Conservation (phyloP, 768 basidiomycete genomes). For the Thelephora aurantiotincta region DNA sequence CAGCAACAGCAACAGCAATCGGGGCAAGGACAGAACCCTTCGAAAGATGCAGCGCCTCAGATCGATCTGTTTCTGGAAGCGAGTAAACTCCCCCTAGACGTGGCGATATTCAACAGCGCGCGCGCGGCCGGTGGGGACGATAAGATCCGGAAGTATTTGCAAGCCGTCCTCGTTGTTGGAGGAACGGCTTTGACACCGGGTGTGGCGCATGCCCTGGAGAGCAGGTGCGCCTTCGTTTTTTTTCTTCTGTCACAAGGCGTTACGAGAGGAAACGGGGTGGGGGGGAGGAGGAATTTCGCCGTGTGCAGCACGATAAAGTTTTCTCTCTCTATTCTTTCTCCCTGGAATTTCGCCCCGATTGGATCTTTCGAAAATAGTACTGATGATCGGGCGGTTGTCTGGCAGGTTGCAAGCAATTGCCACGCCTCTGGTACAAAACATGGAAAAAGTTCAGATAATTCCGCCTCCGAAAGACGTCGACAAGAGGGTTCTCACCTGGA, state of each 20-base stretch:
- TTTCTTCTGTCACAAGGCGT: background rate
- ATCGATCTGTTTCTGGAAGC: slow-evolving; percentile 80
- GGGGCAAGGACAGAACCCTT: background rate
- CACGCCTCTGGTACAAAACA: slow-evolving; percentile 65
- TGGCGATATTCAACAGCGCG: slow-evolving; percentile 85
- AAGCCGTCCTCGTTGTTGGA: slow-evolving; percentile 78
- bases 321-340: background rate
- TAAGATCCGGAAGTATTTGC: slow-evolving; percentile 78
- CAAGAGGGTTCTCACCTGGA: slow-evolving; percentile 84
- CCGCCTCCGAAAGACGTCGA: slow-evolving; percentile 92
- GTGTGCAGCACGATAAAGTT: too few relatives aligned
- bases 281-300: too few relatives aligned
- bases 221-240: slow-evolving; percentile 40
- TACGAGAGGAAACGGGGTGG: background rate
- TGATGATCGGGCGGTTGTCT: background rate
- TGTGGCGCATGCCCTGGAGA: slow-evolving; percentile 76
- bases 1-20: slow-evolving; percentile 1
- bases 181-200: slow-evolving; percentile 73
- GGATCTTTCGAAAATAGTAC: background rate
- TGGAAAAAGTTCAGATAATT: slow-evolving; percentile 84
- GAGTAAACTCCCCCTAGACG: slow-evolving; percentile 81
- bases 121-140: slow-evolving; percentile 82
- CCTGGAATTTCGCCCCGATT: too few relatives aligned
- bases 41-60: slow-evolving; percentile 11
- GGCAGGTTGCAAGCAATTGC: slow-evolving; percentile 68